Percentiles rank a stretch among this genome's conserved stretches.
Evolutionary conservation across 2,329 filamentous ascomycete genomes (phyloP).

Genomic region (Teratosphaeria nubilosa): DNA sequence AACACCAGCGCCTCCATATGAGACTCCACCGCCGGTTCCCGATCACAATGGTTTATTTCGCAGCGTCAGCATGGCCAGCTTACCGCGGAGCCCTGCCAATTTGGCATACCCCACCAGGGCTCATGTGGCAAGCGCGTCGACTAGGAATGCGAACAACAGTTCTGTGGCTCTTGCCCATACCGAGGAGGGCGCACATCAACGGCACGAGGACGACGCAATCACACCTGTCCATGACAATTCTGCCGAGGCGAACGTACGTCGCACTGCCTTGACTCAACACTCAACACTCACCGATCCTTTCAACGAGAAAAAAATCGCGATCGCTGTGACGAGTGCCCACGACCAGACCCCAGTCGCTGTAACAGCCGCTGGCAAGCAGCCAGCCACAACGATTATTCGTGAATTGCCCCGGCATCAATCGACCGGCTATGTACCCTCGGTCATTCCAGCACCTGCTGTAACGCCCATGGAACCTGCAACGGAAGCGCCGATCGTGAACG

Average conservation of each 20-base stretch:
- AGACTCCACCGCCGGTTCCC: not conserved
- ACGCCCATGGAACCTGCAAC: not conserved
- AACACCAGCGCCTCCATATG: slow-evolving; percentile 6
- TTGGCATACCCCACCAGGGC: not conserved
- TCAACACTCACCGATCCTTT: not conserved
- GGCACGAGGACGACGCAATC: not conserved
- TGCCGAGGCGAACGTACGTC: not conserved
- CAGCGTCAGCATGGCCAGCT: not conserved
- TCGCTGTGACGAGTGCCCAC: not conserved
- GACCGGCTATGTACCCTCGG: not conserved
- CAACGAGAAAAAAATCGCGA: not conserved
- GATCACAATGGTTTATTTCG: not conserved
- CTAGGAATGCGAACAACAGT: not conserved
- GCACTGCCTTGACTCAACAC: not conserved
- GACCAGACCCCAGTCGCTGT: not conserved
- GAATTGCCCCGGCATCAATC: not conserved
- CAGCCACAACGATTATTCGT: not conserved
- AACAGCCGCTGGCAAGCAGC: not conserved
- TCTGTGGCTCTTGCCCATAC: not conserved
- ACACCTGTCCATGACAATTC: not conserved
- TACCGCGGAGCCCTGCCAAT: not conserved
- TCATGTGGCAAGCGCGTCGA: not conserved
- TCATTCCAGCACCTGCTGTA: not conserved
- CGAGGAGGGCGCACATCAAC: not conserved
- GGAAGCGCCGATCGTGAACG: not conserved